These are phyloP conservation scores for Chimonanthus praecox DNA, from an alignment of 164 flowering plant species.

Conservation along the genomic window DNA sequence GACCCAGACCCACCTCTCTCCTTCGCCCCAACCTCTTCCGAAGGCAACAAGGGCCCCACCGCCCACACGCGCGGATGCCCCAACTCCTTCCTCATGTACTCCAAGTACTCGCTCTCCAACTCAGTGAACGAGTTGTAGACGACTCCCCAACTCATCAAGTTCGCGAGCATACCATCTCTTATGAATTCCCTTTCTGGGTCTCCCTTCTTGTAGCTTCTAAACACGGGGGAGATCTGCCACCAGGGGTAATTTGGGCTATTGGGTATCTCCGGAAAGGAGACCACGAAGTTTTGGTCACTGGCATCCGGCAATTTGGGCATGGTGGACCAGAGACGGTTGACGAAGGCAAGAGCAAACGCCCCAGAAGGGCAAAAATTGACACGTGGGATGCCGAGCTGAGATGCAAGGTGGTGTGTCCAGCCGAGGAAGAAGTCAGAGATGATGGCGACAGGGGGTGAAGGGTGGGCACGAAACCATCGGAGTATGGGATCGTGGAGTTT, in stretches of 20 bases:
- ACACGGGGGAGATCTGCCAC: constrained; percentile 14
- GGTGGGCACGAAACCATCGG: constrained; percentile 43
- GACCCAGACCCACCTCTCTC: constrained; percentile 18
- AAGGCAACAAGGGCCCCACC: constrained; percentile 37
- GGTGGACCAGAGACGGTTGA: constrained; percentile 12
- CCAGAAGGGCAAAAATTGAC: constrained; percentile 25
- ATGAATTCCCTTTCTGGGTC: constrained; percentile 6
- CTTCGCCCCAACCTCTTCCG: neutral
- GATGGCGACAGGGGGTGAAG: constrained; percentile 46
- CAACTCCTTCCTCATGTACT: constrained; percentile 4
- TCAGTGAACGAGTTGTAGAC: constrained; percentile 28
- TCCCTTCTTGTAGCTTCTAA: constrained; percentile 8
- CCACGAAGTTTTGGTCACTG: neutral
- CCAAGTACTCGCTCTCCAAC: constrained; percentile 20
- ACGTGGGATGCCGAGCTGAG: constrained; percentile 18
- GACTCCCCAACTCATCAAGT: constrained; percentile 24
- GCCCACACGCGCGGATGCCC: constrained; percentile 30
- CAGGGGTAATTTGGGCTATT: constrained; percentile 16
- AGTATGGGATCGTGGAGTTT: constrained; percentile 29
- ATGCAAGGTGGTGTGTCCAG: constrained; percentile 28
- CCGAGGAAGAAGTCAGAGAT: constrained; percentile 46
- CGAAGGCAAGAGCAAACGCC: constrained; percentile 7
- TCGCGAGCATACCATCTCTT: constrained; percentile 12
- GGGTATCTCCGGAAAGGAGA: constrained; percentile 16
- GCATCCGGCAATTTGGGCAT: neutral